These are phyloP conservation scores for Ceratocystis alfenasii DNA, from an alignment of 2,329 filamentous ascomycete genomes.

Conservation along the genomic window DNA sequence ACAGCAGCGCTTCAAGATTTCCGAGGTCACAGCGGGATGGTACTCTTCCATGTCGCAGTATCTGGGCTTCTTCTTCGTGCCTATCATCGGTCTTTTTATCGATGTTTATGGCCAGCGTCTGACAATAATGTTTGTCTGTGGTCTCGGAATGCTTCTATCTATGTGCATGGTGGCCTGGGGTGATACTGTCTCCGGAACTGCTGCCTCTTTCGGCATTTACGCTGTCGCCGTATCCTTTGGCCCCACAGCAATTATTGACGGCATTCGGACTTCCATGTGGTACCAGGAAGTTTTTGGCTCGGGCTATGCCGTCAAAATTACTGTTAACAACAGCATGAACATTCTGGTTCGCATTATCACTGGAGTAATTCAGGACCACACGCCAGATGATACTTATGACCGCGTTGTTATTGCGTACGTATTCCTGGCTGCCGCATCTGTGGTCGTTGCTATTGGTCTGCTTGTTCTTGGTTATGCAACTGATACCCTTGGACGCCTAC, in stretches of 20 bases:
- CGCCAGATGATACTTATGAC: constrained; percentile 43
- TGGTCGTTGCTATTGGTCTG: constrained; percentile 35
- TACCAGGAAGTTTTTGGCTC: constrained; percentile 48
- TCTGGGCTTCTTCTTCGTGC: constrained; percentile 45
- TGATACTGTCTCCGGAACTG: constrained; percentile 38
- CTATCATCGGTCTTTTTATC: constrained; percentile 43
- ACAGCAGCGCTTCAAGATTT: constrained; percentile 46
- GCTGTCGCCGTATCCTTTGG: constrained; percentile 45
- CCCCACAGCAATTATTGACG: constrained; percentile 48
- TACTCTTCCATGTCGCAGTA: constrained; percentile 47
- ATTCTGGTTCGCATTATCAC: constrained; percentile 48
- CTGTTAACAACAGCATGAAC: constrained; percentile 51
- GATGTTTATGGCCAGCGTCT: constrained; percentile 45
- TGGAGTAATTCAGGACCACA: constrained; percentile 45
- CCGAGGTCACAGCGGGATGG: constrained; percentile 46
- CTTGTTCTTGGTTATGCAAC: constrained; percentile 31
- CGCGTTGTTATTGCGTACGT: constrained; percentile 46
- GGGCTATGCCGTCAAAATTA: constrained; percentile 48
- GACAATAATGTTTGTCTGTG: constrained; percentile 42
- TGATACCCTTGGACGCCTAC: constrained; percentile 38
- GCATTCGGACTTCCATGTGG: constrained; percentile 48
- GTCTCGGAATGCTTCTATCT: constrained; percentile 37
- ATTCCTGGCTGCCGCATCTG: constrained; percentile 38
- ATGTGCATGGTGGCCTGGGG: constrained; percentile 47
- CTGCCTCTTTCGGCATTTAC: constrained; percentile 48